Conservation (phyloP, 2,329 filamentous ascomycete species). For the Ophiostoma sp. region DNA sequence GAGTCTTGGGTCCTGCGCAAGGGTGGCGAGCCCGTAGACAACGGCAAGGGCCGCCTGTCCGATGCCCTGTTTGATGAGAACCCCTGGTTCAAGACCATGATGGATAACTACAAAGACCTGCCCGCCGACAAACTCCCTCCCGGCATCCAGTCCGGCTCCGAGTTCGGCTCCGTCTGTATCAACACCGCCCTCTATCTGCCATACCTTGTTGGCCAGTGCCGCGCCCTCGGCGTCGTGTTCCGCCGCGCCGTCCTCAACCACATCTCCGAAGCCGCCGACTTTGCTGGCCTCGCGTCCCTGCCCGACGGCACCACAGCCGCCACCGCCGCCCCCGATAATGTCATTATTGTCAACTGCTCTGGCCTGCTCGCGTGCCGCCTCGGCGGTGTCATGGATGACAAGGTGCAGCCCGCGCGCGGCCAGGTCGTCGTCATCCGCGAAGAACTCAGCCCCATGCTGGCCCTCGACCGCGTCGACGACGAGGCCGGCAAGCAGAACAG, state of each 20-base stretch:
- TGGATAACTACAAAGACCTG: conserved; percentile 66
- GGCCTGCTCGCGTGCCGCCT: conserved; percentile 70
- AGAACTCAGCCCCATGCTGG: conserved; percentile 64
- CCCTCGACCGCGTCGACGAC: conserved; percentile 67
- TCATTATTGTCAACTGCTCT: conserved; percentile 78
- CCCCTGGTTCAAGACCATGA: conserved; percentile 68
- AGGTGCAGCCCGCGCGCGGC: conserved; percentile 70
- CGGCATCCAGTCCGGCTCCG: conserved; percentile 65
- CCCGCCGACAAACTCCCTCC: conserved; percentile 52
- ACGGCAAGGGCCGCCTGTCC: conserved; percentile 46
- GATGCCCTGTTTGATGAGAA: conserved; percentile 61
- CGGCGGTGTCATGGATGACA: conserved; percentile 72
- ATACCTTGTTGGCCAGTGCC: conserved; percentile 76
- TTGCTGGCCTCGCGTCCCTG: conserved; percentile 37
- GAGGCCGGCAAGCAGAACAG: conserved; percentile 44
- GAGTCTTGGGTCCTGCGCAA: conserved; percentile 48
- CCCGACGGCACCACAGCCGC: conserved; percentile 29
- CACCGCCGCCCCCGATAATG: conserved; percentile 52
- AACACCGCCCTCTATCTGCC: conserved; percentile 84
- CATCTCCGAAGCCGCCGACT: conserved; percentile 63
- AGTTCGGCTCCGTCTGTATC: conserved; percentile 83
- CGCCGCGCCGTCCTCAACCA: conserved; percentile 61
- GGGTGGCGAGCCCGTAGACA: conserved; percentile 37
- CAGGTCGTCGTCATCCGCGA: conserved; percentile 83
- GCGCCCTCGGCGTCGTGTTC: conserved; percentile 64